These are phyloP conservation scores for Hanseniaspora sp. DNA, from an alignment of 1,139 yeast species.

Conservation along the genomic window DNA sequence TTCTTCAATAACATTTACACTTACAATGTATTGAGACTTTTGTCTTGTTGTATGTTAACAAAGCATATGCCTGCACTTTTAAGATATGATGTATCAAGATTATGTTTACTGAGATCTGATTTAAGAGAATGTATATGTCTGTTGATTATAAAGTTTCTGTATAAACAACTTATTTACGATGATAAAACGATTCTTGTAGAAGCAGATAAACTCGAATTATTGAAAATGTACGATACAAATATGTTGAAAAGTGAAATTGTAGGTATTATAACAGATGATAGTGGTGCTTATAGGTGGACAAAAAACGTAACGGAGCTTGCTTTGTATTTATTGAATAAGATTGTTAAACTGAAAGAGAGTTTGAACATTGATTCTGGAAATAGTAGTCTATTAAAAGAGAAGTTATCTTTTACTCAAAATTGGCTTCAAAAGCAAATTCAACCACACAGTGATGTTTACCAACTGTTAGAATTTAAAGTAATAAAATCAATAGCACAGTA, in stretches of 20 bases:
- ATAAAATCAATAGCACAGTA: slow-evolving; percentile 33
- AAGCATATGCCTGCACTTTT: slow-evolving; percentile 74
- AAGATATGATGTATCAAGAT: slow-evolving; percentile 77
- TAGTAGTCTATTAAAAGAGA: slow-evolving; percentile 16
- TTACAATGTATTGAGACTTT: slow-evolving; percentile 38
- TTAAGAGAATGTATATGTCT: slow-evolving; percentile 75
- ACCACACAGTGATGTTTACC: slow-evolving; percentile 70
- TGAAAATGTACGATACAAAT: slow-evolving; percentile 25
- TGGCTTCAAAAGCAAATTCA: slow-evolving; percentile 83
- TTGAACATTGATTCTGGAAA: slow-evolving; percentile 1
- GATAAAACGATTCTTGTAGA: slow-evolving; percentile 28
- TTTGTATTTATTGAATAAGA: slow-evolving; percentile 50
- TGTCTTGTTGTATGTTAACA: slow-evolving; percentile 72
- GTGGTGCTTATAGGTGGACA: slow-evolving; percentile 85
- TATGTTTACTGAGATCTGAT: slow-evolving; percentile 70
- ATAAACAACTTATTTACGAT: slow-evolving; percentile 52
- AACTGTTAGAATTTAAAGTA: slow-evolving; percentile 59
- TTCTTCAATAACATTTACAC: slow-evolving; percentile 24
- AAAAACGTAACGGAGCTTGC: slow-evolving; percentile 65
- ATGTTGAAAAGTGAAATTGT: slow-evolving; percentile 48
- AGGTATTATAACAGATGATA: slow-evolving; percentile 73
- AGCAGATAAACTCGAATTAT: slow-evolving; percentile 21
- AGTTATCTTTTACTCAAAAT: slow-evolving; percentile 55
- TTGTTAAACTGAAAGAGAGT: slow-evolving; percentile 24
- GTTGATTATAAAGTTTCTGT: slow-evolving; percentile 60